A percentile compares a stretch with the other conserved stretches of the same genome.
phyloP scores from a whole-genome alignment of 768 basidiomycete species.

The Dioszegia hungarica region DNA sequence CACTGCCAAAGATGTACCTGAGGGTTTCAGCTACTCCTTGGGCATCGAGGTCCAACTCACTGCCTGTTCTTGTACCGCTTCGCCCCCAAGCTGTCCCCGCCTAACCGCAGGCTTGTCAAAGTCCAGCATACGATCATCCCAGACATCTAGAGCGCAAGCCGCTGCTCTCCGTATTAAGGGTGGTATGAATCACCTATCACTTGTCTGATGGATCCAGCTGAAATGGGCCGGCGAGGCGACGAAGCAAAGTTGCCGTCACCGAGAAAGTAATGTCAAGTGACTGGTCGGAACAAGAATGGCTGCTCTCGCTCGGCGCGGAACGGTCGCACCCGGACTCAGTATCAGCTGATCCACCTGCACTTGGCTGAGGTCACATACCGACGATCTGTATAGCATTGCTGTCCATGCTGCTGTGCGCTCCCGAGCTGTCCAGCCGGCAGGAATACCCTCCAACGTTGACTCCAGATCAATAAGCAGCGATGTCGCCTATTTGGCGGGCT shows the following conservation, averaged over 20 bases:
- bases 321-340: constrained; percentile 82
- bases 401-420: constrained; percentile 25
- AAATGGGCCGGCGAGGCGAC: constrained; percentile 20
- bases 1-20: constrained; percentile 87
- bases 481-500: too few relatives aligned
- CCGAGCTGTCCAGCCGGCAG: too few relatives aligned
- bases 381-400: constrained; percentile 45
- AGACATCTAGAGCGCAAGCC: constrained; percentile 58
- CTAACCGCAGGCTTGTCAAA: constrained; percentile 94
- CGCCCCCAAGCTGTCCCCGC: constrained; percentile 51
- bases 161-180: neutral
- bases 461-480: too few relatives aligned
- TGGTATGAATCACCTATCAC: constrained; percentile 39
- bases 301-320: constrained; percentile 78
- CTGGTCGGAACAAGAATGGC: constrained; percentile 66
- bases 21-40: neutral
- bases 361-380: constrained; percentile 22
- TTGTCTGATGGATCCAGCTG: constrained; percentile 35
- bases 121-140: constrained; percentile 89
- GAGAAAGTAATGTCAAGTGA: constrained; percentile 61
- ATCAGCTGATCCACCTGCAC: neutral
- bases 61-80: constrained; percentile 94
- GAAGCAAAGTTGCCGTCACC: constrained; percentile 73
- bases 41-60: constrained; percentile 27
- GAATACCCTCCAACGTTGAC: too few relatives aligned